phyloP scores from a whole-genome alignment of 352 stramenopile genomes.

The Globisporangium viniferum region DNA sequence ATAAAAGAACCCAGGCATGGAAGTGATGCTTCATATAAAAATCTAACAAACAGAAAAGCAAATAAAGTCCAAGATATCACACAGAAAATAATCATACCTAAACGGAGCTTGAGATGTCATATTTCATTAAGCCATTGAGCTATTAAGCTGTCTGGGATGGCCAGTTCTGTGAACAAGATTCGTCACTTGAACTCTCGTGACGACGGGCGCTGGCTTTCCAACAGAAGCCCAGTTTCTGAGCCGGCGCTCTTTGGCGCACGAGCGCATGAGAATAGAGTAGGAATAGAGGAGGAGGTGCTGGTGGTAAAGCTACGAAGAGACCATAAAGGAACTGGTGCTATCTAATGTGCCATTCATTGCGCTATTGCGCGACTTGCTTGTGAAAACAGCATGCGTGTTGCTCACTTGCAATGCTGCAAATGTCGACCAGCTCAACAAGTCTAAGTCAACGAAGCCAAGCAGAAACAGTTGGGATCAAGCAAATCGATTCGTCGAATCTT shows the following conservation, averaged over 20 bases:
- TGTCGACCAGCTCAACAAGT: not conserved
- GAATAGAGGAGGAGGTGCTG: not conserved
- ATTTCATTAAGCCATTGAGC: not conserved
- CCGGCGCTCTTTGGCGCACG: not conserved
- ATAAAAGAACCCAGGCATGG: not conserved
- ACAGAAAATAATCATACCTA: too few species aligned
- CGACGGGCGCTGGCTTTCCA: not conserved
- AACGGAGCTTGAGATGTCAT: too few species aligned
- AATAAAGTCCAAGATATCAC: not conserved
- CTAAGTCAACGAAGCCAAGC: not conserved
- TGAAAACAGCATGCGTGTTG: not conserved
- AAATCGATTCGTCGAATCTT: not conserved
- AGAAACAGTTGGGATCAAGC: not conserved
- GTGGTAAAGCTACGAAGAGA: not conserved
- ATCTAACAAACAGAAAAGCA: conserved; percentile 1
- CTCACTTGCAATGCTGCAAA: not conserved
- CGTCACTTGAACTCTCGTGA: not conserved
- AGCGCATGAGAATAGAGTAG: not conserved
- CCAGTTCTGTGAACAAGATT: not conserved
- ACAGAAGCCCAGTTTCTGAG: not conserved
- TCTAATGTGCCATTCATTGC: not conserved
- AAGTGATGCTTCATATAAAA: not conserved
- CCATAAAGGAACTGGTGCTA: not conserved
- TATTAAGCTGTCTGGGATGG: not conserved
- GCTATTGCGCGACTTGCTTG: not conserved